These are phyloP conservation scores for Dipteronia dyeriana DNA, from an alignment of 345 rosid species.

Conservation along the genomic window DNA sequence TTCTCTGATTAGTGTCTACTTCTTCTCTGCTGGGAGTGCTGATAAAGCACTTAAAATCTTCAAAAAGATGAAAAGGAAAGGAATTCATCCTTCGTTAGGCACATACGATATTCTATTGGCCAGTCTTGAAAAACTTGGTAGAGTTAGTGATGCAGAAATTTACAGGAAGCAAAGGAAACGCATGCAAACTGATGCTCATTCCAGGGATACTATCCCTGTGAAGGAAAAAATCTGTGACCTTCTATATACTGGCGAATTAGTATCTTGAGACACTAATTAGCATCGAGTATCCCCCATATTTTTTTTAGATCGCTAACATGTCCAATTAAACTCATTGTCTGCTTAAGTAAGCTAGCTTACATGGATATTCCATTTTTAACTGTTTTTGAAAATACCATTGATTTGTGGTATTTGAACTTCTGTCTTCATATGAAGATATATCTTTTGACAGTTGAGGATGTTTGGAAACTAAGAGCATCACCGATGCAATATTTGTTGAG, in stretches of 20 bases:
- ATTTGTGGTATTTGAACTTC: neutral
- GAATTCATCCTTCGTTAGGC: slow-evolving; percentile 59
- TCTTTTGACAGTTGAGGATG: neutral
- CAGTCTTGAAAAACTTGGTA: slow-evolving; percentile 66
- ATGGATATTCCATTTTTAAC: neutral
- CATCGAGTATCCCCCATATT: neutral
- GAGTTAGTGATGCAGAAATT: slow-evolving; percentile 41
- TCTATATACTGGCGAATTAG: slow-evolving; percentile 46
- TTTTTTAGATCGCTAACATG: neutral
- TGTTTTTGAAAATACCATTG: neutral
- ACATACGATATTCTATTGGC: slow-evolving; percentile 63
- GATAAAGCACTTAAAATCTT: slow-evolving; percentile 67
- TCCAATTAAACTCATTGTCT: neutral
- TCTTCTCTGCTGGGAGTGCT: slow-evolving; percentile 72
- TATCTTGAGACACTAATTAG: slow-evolving; percentile 15
- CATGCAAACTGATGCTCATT: slow-evolving; percentile 33
- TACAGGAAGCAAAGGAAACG: slow-evolving; percentile 64
- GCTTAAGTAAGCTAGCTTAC: neutral
- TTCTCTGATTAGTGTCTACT: slow-evolving; percentile 63
- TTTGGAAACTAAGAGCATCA: neutral
- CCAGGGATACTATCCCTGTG: slow-evolving; percentile 29
- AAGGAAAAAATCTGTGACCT: slow-evolving; percentile 74
- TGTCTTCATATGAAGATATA: neutral
- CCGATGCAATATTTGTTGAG: too few species aligned
- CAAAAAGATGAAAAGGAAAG: slow-evolving; percentile 54